A percentile compares a stretch with the other conserved stretches of the same genome.
These are phyloP conservation scores for Solanum virginianum DNA, from an alignment of 257 asterid genomes.

Conservation along the genomic window DNA sequence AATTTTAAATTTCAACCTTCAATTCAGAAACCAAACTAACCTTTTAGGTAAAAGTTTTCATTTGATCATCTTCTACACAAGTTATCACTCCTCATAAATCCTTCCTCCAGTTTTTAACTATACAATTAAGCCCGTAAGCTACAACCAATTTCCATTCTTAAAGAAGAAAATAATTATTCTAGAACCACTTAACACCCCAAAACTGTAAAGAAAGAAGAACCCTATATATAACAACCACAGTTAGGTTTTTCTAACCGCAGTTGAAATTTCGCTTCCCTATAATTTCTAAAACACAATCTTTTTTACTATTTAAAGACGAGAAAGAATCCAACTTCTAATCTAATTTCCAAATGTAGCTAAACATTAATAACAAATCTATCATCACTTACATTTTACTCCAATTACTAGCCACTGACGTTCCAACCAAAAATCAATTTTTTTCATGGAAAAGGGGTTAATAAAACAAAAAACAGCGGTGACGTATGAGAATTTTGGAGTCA, in stretches of 20 bases:
- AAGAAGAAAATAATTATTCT: background rate
- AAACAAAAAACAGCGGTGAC: background rate
- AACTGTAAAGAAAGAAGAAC: background rate
- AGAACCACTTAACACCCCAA: background rate
- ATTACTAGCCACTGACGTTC: background rate
- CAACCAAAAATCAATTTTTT: background rate
- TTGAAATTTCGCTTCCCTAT: background rate
- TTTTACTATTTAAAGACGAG: background rate
- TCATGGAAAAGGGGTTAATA: background rate
- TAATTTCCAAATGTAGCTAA: background rate
- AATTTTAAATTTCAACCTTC: background rate
- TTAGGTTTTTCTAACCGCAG: background rate
- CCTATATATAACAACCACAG: background rate
- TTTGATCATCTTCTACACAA: background rate
- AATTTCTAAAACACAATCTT: background rate
- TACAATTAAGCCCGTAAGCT: background rate
- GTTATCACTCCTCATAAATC: background rate
- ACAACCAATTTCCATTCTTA: background rate
- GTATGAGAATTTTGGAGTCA: background rate
- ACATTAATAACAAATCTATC: background rate
- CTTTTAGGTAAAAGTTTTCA: background rate
- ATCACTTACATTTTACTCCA: background rate
- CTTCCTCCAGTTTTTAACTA: background rate
- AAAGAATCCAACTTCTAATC: background rate
- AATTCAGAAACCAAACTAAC: background rate